Conservation (phyloP, 306 rosid genomes). For the Quercus dentata region DNA sequence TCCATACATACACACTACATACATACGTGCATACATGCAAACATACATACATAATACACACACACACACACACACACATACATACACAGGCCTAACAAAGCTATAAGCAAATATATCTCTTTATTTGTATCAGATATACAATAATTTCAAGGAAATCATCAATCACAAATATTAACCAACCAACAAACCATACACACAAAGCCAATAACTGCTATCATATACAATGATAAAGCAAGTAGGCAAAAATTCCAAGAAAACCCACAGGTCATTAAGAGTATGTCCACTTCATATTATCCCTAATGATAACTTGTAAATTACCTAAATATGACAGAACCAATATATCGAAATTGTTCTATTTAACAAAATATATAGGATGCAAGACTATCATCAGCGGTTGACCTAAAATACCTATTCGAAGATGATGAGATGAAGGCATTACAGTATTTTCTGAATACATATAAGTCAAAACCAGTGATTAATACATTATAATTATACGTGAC, state of each 20-base stretch:
- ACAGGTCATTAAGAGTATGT: background rate
- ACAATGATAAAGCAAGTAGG: background rate
- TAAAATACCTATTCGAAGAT: background rate
- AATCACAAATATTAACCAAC: background rate
- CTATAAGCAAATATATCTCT: no score
- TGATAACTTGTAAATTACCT: background rate
- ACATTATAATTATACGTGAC: conserved; percentile 1
- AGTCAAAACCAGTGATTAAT: background rate
- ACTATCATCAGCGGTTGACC: background rate
- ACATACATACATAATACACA: no score
- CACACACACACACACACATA: background rate
- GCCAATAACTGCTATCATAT: background rate
- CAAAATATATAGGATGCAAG: background rate
- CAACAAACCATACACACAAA: background rate
- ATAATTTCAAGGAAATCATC: background rate
- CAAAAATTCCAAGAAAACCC: background rate
- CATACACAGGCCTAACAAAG: no score
- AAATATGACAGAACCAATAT: background rate
- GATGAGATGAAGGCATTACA: background rate
- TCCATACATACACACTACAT: background rate
- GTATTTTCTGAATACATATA: background rate
- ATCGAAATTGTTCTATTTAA: background rate
- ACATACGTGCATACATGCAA: background rate
- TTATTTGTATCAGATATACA: no score
- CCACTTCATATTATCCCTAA: background rate